A percentile compares a stretch with the other conserved stretches of the same genome.
Evolutionary conservation across 805 yeast genomes (phyloP).

Genomic region (Lipomyces oligophaga): DNA sequence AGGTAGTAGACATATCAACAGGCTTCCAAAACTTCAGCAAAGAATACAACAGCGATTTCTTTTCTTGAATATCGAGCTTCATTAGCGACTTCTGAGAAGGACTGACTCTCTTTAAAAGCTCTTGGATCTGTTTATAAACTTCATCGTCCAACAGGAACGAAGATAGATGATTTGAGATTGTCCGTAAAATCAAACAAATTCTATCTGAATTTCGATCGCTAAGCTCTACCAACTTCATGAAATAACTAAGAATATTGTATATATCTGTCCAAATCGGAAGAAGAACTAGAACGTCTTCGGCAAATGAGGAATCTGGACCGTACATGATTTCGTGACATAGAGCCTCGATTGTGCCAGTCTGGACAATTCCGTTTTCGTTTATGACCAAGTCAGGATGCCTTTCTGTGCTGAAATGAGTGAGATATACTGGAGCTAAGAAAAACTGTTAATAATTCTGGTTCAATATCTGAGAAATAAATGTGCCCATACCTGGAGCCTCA

Average conservation of each 20-base stretch:
- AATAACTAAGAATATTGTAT: slow-evolving; percentile 43
- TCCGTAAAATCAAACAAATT: slow-evolving; percentile 2
- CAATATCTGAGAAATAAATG: too few species aligned
- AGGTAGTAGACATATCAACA: too few species aligned
- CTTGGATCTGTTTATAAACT: background rate
- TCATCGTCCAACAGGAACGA: slow-evolving; percentile 18
- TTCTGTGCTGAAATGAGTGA: slow-evolving; percentile 21
- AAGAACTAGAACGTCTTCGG: slow-evolving; percentile 47
- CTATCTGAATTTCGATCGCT: slow-evolving; percentile 7
- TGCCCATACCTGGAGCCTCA: too few species aligned
- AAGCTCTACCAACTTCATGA: slow-evolving; percentile 42
- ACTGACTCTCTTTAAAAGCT: slow-evolving; percentile 5
- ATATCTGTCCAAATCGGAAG: slow-evolving; percentile 55
- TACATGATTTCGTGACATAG: slow-evolving; percentile 71
- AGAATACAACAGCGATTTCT: slow-evolving; percentile 1
- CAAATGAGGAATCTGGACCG: slow-evolving; percentile 44
- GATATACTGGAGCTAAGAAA: background rate
- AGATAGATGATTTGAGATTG: slow-evolving; percentile 5
- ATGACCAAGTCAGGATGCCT: slow-evolving; percentile 62
- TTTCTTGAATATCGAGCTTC: slow-evolving; percentile 5
- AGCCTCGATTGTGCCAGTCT: slow-evolving; percentile 63
- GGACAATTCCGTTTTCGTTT: slow-evolving; percentile 47
- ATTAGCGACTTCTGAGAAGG: background rate
- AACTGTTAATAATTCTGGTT: too few species aligned
- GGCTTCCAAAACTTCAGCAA: slow-evolving; percentile 1